These are phyloP conservation scores for Jaltomata sinuosa DNA, from an alignment of 257 asterid species.

Conservation along the genomic window DNA sequence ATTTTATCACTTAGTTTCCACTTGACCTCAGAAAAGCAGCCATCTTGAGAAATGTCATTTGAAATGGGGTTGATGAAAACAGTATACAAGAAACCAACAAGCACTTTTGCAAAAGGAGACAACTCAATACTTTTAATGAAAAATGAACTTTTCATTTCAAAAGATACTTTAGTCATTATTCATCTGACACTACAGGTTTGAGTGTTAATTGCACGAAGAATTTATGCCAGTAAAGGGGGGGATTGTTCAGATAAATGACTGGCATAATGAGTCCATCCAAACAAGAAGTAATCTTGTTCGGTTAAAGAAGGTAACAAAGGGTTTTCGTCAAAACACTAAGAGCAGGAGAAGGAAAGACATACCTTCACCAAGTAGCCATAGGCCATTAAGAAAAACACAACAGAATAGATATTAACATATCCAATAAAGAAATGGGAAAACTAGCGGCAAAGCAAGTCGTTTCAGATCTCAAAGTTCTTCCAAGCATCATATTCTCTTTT, in stretches of 20 bases:
- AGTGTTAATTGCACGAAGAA: not conserved
- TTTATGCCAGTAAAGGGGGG: not conserved
- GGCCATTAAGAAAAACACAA: not conserved
- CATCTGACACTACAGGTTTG: not conserved
- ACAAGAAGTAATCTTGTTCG: not conserved
- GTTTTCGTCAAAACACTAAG: not conserved
- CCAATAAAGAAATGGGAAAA: not conserved
- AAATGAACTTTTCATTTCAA: not conserved
- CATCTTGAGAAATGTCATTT: not conserved
- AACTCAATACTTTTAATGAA: not conserved
- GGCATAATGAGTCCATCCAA: not conserved
- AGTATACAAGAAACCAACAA: not conserved
- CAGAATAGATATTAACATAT: not conserved
- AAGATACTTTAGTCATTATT: not conserved
- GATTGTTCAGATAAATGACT: not conserved
- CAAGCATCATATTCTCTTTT: not conserved
- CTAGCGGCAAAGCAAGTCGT: not conserved
- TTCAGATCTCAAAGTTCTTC: not conserved
- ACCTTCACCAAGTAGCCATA: not conserved
- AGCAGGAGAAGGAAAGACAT: not conserved
- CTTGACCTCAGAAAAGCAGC: not conserved
- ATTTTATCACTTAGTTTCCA: not conserved
- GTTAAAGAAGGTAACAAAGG: not conserved
- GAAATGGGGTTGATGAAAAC: not conserved
- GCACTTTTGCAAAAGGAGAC: not conserved